phyloP scores from a whole-genome alignment of 225 moss, liverwort and hornwort genomes.

The Asterella californica region DNA sequence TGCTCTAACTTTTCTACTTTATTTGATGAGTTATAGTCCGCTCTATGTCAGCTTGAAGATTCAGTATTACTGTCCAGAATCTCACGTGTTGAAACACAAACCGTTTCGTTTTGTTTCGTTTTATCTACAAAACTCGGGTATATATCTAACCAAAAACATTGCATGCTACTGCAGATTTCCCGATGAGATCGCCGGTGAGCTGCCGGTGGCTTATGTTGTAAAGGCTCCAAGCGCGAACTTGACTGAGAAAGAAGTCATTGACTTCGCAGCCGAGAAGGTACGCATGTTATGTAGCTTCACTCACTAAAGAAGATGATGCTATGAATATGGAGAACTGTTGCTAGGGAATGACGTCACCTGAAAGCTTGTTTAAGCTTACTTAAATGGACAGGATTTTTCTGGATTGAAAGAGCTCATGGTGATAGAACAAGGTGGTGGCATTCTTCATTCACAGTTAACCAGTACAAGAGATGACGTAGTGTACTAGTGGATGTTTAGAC shows the following conservation, averaged over 20 bases:
- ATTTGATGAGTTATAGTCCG: neutral
- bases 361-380: neutral
- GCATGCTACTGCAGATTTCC: constrained; percentile 22
- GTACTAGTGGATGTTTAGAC: neutral
- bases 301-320: neutral
- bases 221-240: constrained; percentile 22
- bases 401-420: neutral
- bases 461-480: too few relatives aligned
- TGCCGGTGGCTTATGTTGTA: constrained; percentile 47
- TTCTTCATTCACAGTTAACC: too few relatives aligned
- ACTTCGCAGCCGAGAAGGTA: constrained; percentile 36
- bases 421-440: neutral
- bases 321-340: neutral
- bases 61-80: neutral
- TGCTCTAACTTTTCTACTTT: neutral
- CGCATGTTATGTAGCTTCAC: neutral
- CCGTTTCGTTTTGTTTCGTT: neutral
- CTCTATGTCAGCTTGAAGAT: neutral
- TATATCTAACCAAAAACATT: too few relatives aligned
- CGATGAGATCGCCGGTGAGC: constrained; percentile 38
- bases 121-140: neutral
- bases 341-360: neutral
- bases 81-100: neutral
- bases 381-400: neutral
- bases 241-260: constrained; percentile 33